Base-by-base conservation (phyloP, 768 basidiomycete genomes). In the Suillus americanus region DNA sequence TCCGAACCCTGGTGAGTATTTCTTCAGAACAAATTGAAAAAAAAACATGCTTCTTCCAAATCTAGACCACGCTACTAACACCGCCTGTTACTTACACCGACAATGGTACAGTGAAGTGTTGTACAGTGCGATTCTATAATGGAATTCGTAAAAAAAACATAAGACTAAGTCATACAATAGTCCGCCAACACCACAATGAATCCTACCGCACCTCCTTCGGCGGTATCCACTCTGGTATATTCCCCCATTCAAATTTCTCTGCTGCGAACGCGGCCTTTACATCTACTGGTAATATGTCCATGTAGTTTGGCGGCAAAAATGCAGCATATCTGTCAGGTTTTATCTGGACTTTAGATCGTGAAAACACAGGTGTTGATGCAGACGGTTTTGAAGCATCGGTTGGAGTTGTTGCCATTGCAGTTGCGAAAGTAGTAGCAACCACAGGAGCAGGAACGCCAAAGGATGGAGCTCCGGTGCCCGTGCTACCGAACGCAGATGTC, bases 221-320 rank as follows among this genome's bases (percentile, higher is more conserved):
- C 45, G 91, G 91, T 63, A 88, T 79, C 86, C 87, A 91, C 64
- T 90, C 89, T 1, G 91, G 91, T 55, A 93, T 81, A 65, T 83
- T 82, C 72, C 87, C 85, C 81, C 85, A 89, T 70, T 86, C 86
- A 69, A 92, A 93, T 74, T 76, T 85, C 62, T 79, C 76, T 23
- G 75, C 75, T 66, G 78, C 71, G 69, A 91, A 92, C 46, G 87
- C 86, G 7, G 83, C 82, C 69, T 80, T 72, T 61, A 79, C 83
- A 6, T 69, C 71, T 56, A 77, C 70, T 2, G 91, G 89, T 30
- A 92, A 68, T 23, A 84, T 72, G 60, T 83, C 76, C 41, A 79
- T 65, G 73, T 92, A 93, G 67, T 87, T 81, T n/a, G 69, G 67
- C 7, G 89, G 90, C 38, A 92, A 78, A 30, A 82, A 70, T 38